These are phyloP conservation scores for Amphirosellinia nigrospora DNA, from an alignment of 495 filamentous ascomycete genomes.

Conservation along the genomic window DNA sequence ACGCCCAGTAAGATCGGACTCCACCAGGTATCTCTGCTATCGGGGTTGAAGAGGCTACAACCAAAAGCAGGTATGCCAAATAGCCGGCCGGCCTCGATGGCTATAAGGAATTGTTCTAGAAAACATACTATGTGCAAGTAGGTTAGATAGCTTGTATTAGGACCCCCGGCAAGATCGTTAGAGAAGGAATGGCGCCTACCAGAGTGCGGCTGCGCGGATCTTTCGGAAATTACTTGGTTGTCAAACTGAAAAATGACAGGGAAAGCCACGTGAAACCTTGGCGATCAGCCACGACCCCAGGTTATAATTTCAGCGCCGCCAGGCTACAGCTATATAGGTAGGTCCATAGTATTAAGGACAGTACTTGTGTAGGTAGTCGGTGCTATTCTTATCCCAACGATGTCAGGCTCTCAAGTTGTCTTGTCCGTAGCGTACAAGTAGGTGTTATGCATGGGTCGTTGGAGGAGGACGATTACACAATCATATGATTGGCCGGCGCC, in stretches of 20 bases:
- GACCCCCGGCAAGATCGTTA: not conserved
- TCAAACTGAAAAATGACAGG: slow-evolving; percentile 7
- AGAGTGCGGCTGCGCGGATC: slow-evolving; percentile 15
- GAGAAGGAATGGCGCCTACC: not conserved
- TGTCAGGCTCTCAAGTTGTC: not conserved
- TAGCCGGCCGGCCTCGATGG: not conserved
- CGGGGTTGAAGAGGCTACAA: too few species aligned
- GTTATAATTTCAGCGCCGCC: not conserved
- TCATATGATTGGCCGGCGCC: slow-evolving; percentile 1
- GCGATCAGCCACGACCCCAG: slow-evolving; percentile 12
- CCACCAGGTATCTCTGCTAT: too few species aligned
- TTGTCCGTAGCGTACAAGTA: too few species aligned
- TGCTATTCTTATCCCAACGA: slow-evolving; percentile 21
- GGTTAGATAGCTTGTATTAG: not conserved
- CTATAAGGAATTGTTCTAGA: not conserved
- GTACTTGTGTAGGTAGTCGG: not conserved
- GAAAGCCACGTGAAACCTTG: slow-evolving; percentile 25
- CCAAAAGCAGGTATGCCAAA: not conserved
- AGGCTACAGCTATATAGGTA: not conserved
- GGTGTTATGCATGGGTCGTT: slow-evolving; percentile 26
- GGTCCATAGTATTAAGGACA: not conserved
- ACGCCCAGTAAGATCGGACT: too few species aligned
- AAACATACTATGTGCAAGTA: too few species aligned
- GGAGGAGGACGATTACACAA: not conserved
- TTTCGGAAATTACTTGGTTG: slow-evolving; percentile 13